phyloP scores from a whole-genome alignment of 495 filamentous ascomycete genomes.

The Apiosordaria backusii region DNA sequence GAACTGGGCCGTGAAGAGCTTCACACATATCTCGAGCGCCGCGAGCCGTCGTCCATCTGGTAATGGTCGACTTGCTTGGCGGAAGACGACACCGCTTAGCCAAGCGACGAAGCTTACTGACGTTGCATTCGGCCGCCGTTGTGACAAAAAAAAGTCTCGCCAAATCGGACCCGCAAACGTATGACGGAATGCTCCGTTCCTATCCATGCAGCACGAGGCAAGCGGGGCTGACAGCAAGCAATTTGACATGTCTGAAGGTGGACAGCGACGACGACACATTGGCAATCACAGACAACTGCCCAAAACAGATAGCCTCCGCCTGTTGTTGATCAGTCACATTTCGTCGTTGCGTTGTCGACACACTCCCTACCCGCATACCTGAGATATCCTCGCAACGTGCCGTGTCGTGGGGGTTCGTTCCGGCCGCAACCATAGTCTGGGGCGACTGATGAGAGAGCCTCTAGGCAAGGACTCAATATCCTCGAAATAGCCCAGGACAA shows the following conservation, averaged over 20 bases:
- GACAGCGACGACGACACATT: background rate
- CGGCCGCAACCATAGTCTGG: background rate
- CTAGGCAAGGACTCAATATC: background rate
- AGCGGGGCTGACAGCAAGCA: background rate
- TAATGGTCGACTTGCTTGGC: slow-evolving; percentile 1
- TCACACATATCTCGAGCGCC: background rate
- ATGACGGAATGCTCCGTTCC: background rate
- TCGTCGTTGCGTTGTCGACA: background rate
- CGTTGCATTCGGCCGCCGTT: slow-evolving; percentile 10
- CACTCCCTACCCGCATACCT: background rate
- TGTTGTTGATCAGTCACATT: background rate
- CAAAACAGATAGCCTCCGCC: background rate
- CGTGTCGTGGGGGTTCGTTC: slow-evolving; percentile 8
- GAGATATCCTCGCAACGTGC: background rate
- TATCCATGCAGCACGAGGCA: slow-evolving; percentile 1
- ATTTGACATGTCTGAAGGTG: background rate
- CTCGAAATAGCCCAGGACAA: slow-evolving; percentile 5
- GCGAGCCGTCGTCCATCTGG: background rate
- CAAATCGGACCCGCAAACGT: background rate
- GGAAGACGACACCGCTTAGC: slow-evolving; percentile 5
- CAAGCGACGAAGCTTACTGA: background rate
- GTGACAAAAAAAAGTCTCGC: slow-evolving; percentile 1
- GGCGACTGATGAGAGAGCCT: background rate
- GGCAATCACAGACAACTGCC: background rate
- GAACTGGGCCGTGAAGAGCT: slow-evolving; percentile 3